Conservation (phyloP, 345 rosid genomes). For the Angophora floribunda region DNA sequence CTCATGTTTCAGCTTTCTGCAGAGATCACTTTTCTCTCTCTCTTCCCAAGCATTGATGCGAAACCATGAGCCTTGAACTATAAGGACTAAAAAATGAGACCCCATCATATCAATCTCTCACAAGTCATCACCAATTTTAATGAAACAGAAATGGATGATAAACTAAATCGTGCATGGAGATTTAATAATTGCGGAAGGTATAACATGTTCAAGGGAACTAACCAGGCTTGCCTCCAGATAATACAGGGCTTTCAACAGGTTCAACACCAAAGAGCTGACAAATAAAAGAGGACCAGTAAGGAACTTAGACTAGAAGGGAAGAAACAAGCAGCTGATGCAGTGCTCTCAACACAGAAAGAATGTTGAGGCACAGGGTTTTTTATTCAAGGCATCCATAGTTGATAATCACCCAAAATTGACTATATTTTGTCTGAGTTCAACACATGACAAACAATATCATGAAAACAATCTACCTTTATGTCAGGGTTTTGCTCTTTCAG, state of each 20-base stretch:
- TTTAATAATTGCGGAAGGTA: background rate
- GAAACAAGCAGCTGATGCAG: background rate
- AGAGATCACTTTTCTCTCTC: background rate
- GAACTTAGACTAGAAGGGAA: background rate
- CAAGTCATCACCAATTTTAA: background rate
- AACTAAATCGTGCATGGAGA: background rate
- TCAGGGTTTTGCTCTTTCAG: conserved; percentile 73
- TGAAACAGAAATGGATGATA: background rate
- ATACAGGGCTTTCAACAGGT: conserved; percentile 73
- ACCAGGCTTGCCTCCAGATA: conserved; percentile 93
- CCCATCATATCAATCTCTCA: background rate
- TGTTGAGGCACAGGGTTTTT: background rate
- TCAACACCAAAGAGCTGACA: conserved; percentile 73
- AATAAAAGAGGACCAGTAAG: background rate
- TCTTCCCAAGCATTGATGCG: background rate
- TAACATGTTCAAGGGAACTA: background rate
- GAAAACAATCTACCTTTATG: conserved; percentile 41
- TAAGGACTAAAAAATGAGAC: background rate
- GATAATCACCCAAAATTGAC: background rate
- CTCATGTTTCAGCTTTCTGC: background rate
- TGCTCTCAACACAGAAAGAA: background rate
- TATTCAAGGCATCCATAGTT: background rate
- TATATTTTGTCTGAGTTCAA: background rate
- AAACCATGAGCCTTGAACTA: background rate
- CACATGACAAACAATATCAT: background rate